phyloP scores from a whole-genome alignment of 1,139 yeast genomes.

The Candida mesenterica region DNA sequence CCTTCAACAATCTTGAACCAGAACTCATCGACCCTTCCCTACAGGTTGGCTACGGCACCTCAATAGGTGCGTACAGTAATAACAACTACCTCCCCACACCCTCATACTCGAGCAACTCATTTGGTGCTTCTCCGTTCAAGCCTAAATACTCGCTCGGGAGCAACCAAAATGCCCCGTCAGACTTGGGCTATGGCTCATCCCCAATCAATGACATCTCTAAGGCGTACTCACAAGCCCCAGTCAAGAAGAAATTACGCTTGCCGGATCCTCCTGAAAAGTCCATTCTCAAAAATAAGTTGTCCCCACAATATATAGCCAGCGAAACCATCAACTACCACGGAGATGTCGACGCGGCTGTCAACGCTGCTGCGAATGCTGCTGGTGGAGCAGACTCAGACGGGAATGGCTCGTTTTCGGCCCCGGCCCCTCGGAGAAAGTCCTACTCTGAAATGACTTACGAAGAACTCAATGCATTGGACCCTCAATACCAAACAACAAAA shows the following conservation, averaged over 20 bases:
- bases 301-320: conserved; percentile 24
- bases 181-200: conserved; percentile 17
- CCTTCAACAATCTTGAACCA: conserved; percentile 43
- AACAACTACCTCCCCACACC: neutral
- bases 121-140: conserved; percentile 5
- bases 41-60: neutral
- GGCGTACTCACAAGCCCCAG: conserved; percentile 14
- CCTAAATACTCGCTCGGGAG: conserved; percentile 14
- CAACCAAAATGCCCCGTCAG: conserved; percentile 7
- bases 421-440: conserved; percentile 44
- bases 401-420: conserved; percentile 2
- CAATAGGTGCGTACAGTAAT: neutral
- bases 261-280: conserved; percentile 40
- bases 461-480: conserved; percentile 60
- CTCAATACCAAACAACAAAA: conserved; percentile 44
- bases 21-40: conserved; percentile 17
- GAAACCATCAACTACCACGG: conserved; percentile 23
- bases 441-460: conserved; percentile 64
- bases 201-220: conserved; percentile 16
- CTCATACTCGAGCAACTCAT: neutral
- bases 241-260: conserved; percentile 17
- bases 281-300: conserved; percentile 40
- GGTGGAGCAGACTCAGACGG: conserved; percentile 17
- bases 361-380: conserved; percentile 3
- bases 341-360: conserved; percentile 17